Evolutionary conservation across 2,329 filamentous ascomycete species (phyloP).

Genomic region (Leptoxyphium fumago): DNA sequence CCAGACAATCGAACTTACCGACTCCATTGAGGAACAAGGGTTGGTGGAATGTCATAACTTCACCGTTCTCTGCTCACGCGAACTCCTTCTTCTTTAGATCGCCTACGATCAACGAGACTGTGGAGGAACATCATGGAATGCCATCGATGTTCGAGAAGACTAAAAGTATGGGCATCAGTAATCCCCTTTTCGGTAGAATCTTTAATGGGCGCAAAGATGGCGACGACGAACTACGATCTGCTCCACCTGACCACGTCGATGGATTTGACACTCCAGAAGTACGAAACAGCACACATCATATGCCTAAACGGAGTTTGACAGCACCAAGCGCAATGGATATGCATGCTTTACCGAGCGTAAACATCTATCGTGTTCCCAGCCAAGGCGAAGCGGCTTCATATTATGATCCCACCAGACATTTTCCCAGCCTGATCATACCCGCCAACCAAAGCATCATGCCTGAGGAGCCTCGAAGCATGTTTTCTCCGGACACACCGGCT

Average conservation of each 20-base stretch:
- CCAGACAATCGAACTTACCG: slow-evolving; percentile 26
- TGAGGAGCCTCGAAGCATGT: background rate
- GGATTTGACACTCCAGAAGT: background rate
- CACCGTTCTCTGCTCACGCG: slow-evolving; percentile 40
- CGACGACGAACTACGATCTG: slow-evolving; percentile 12
- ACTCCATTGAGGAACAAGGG: slow-evolving; percentile 47
- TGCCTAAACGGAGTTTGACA: slow-evolving; percentile 13
- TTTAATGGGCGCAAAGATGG: slow-evolving; percentile 9
- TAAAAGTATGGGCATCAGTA: slow-evolving; percentile 11
- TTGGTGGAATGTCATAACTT: slow-evolving; percentile 67
- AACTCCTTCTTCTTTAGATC: slow-evolving; percentile 14
- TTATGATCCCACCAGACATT: slow-evolving; percentile 14
- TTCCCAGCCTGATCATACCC: slow-evolving; percentile 7
- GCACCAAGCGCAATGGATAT: slow-evolving; percentile 12
- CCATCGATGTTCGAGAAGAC: slow-evolving; percentile 10
- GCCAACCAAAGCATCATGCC: background rate
- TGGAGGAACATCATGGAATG: slow-evolving; percentile 4
- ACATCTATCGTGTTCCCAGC: slow-evolving; percentile 19
- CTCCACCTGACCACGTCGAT: slow-evolving; percentile 5
- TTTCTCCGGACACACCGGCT: background rate
- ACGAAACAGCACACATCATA: background rate
- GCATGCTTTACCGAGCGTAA: slow-evolving; percentile 5
- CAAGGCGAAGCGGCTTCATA: slow-evolving; percentile 20
- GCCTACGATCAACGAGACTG: slow-evolving; percentile 5
- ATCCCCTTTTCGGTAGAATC: slow-evolving; percentile 8